These are phyloP conservation scores for Sindora glabra DNA, from an alignment of 306 rosid genomes.

Conservation along the genomic window DNA sequence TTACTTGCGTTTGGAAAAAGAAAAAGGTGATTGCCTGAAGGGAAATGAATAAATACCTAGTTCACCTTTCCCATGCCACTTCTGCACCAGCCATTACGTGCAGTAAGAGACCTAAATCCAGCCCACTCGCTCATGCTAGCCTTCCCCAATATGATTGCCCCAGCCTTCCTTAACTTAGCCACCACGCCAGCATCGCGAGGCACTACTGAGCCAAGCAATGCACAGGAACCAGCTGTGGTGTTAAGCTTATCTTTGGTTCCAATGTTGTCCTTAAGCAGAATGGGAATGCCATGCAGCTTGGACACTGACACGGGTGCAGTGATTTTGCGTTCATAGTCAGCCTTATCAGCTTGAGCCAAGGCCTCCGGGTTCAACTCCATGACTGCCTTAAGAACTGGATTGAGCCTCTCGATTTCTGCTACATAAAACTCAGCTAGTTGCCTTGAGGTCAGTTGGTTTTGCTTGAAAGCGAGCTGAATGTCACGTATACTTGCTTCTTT, in stretches of 20 bases:
- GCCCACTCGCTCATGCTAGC: conserved; percentile 55
- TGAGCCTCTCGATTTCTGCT: conserved; percentile 27
- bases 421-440: conserved; percentile 35
- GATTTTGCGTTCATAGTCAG: conserved; percentile 32
- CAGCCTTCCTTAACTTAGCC: conserved; percentile 32
- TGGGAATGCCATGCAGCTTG: conserved; percentile 49
- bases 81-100: conserved; percentile 44
- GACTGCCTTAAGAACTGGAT: conserved; percentile 30
- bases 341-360: conserved; percentile 31
- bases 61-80: conserved; percentile 50
- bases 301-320: background rate
- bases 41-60: background rate
- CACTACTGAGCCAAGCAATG: conserved; percentile 38
- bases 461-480: conserved; percentile 38
- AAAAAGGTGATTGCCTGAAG: too few relatives aligned
- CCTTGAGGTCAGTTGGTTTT: conserved; percentile 30
- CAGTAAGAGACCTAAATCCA: conserved; percentile 14
- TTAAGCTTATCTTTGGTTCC: conserved; percentile 58
- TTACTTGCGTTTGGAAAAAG: too few relatives aligned
- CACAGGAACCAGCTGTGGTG: conserved; percentile 49
- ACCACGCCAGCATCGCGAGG: conserved; percentile 49
- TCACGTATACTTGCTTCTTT: conserved; percentile 41
- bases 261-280: conserved; percentile 53
- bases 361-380: conserved; percentile 55
- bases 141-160: conserved; percentile 52